Evolutionary conservation across 176 grass and related monocot species (phyloP).

Genomic region (Pharus latifolius): DNA sequence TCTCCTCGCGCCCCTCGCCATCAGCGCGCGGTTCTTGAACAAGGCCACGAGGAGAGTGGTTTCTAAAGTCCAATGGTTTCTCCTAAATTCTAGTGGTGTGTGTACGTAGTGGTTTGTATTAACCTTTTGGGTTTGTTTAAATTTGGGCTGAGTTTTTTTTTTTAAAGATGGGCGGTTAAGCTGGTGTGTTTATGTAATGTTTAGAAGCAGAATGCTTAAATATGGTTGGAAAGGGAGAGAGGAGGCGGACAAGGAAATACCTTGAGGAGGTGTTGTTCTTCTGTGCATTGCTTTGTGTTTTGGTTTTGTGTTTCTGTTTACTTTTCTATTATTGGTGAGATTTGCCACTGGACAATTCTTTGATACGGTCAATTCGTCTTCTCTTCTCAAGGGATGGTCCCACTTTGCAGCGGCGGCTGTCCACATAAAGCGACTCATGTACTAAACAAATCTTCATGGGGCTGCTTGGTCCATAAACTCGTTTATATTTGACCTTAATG

Average conservation of each 20-base stretch:
- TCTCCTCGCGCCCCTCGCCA: not conserved
- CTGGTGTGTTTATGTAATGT: no score
- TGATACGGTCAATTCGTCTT: not conserved
- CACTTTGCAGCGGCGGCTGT: not conserved
- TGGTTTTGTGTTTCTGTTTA: not conserved
- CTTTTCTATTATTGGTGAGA: not conserved
- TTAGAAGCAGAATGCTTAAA: no score
- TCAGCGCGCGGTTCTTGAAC: not conserved
- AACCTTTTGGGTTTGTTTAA: conserved; percentile 5
- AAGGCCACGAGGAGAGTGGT: not conserved
- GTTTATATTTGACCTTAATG: no score
- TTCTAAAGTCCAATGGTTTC: conserved; percentile 7
- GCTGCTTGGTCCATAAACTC: no score
- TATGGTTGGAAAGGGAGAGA: conserved; percentile 7
- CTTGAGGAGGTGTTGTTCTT: no score
- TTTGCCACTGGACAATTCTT: not conserved
- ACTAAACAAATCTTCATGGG: no score
- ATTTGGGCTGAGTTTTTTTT: conserved; percentile 12
- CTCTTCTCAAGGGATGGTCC: not conserved
- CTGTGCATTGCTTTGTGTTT: no score
- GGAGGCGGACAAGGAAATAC: not conserved
- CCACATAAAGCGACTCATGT: no score
- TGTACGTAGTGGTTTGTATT: no score
- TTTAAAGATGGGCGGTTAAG: no score
- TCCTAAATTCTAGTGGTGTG: no score